Percentiles rank a stretch among this genome's conserved stretches.
These are phyloP conservation scores for Hippophae gyantsensis DNA, from an alignment of 306 rosid genomes.

Conservation along the genomic window DNA sequence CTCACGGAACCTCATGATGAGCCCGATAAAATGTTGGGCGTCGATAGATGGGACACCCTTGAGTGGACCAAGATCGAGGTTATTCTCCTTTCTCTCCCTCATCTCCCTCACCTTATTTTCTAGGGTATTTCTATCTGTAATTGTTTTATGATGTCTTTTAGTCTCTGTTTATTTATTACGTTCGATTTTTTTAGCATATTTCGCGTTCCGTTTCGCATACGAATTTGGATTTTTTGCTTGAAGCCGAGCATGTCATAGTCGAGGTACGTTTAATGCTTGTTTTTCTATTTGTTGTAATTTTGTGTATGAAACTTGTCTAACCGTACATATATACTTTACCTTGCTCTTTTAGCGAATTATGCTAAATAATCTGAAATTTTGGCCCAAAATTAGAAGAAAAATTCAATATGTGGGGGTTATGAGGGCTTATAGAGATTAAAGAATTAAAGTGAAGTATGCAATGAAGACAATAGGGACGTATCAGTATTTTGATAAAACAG, in stretches of 20 bases:
- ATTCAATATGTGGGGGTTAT: too few relatives aligned
- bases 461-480: too few relatives aligned
- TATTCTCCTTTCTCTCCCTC: neutral
- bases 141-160: neutral
- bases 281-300: neutral
- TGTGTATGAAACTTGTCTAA: neutral
- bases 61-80: conserved; percentile 96
- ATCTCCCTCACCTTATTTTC: too few relatives aligned
- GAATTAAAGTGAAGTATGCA: too few relatives aligned
- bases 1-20: conserved; percentile 45
- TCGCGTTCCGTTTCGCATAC: conserved; percentile 37
- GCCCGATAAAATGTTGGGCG: conserved; percentile 53
- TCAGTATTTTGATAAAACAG: too few relatives aligned
- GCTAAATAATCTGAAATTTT: too few relatives aligned
- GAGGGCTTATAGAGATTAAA: too few relatives aligned
- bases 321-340: neutral
- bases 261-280: conserved; percentile 39
- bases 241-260: conserved; percentile 49
- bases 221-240: conserved; percentile 66
- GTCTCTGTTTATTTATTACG: neutral
- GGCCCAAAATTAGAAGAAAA: too few relatives aligned
- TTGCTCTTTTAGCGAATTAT: neutral
- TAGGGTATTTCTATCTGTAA: neutral
- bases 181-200: conserved; percentile 42
- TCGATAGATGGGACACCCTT: conserved; percentile 75